A percentile compares a stretch with the other conserved stretches of the same genome.
Evolutionary conservation across 768 basidiomycete genomes (phyloP).

Genomic region (Hortiboletus flavorubellus): DNA sequence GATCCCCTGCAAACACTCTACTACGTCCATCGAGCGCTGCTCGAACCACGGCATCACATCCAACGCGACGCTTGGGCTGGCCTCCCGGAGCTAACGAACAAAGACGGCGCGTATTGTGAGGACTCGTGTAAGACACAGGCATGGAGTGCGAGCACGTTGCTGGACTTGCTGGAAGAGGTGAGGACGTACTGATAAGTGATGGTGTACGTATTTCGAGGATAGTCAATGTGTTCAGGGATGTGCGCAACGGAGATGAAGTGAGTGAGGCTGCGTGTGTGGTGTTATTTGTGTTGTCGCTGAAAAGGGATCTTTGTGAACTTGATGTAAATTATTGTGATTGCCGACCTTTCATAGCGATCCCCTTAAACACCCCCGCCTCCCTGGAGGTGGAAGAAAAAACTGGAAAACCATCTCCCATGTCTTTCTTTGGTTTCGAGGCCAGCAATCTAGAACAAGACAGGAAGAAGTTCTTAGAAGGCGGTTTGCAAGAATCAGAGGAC

Average conservation of each 20-base stretch:
- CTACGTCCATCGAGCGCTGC: slow-evolving; percentile 70
- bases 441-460: slow-evolving; percentile 63
- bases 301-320: not conserved
- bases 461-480: slow-evolving; percentile 49
- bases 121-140: slow-evolving; percentile 96
- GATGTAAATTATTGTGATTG: slow-evolving; percentile 14
- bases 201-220: not conserved
- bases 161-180: slow-evolving; percentile 84
- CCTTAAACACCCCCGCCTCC: slow-evolving; percentile 12
- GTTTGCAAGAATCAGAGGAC: slow-evolving; percentile 64
- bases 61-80: slow-evolving; percentile 87
- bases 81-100: slow-evolving; percentile 89
- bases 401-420: slow-evolving; percentile 43
- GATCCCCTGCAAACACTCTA: slow-evolving; percentile 72
- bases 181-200: slow-evolving; percentile 15
- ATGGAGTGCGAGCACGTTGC: slow-evolving; percentile 90
- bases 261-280: slow-evolving; percentile 18
- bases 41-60: slow-evolving; percentile 71
- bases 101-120: slow-evolving; percentile 73
- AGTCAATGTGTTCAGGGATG: not conserved
- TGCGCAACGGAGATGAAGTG: slow-evolving; percentile 6
- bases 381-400: slow-evolving; percentile 17
- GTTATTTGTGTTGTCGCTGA: slow-evolving; percentile 22
- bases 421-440: slow-evolving; percentile 78
- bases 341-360: slow-evolving; percentile 11